Percentiles rank a stretch among this genome's conserved stretches.
Evolutionary conservation across 148 eudicot genomes (phyloP).

Genomic region (Rhododendron henanense): DNA sequence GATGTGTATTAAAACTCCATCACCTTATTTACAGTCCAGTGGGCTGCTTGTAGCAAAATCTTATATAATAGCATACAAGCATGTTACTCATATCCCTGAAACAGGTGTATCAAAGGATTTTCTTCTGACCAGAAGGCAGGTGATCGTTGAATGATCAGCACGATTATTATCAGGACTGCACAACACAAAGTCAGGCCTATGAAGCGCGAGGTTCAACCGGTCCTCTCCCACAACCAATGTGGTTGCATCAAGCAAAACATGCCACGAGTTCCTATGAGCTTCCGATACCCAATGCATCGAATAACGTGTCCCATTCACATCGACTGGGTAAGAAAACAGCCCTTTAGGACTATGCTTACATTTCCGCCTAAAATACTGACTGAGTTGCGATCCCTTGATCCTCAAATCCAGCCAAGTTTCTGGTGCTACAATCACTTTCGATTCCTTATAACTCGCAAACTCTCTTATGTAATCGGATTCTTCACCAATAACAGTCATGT

Average conservation of each 20-base stretch:
- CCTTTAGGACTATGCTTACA: conserved; percentile 34
- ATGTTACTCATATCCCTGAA: conserved; percentile 4
- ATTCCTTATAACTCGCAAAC: conserved; percentile 33
- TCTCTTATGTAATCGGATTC: conserved; percentile 25
- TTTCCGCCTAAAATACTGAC: conserved; percentile 33
- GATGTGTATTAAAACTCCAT: not conserved
- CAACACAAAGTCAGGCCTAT: conserved; percentile 34
- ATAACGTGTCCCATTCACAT: conserved; percentile 27
- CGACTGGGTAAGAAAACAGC: conserved; percentile 34
- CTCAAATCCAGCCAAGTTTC: conserved; percentile 41
- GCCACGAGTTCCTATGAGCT: conserved; percentile 39
- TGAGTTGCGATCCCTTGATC: conserved; percentile 39
- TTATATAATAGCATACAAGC: not conserved
- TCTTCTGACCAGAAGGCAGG: conserved; percentile 34
- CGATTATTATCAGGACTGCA: conserved; percentile 22
- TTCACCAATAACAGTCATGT: conserved; percentile 33
- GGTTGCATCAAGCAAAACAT: conserved; percentile 34
- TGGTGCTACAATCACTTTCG: conserved; percentile 31
- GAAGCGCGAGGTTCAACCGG: conserved; percentile 31
- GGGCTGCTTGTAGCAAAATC: not conserved
- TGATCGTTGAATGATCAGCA: conserved; percentile 26
- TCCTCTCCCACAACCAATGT: conserved; percentile 27
- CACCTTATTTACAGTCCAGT: not conserved
- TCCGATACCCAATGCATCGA: conserved; percentile 44
- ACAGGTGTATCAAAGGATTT: conserved; percentile 25